phyloP scores from a whole-genome alignment of 495 filamentous ascomycete species.

The Neurospora hispaniola region DNA sequence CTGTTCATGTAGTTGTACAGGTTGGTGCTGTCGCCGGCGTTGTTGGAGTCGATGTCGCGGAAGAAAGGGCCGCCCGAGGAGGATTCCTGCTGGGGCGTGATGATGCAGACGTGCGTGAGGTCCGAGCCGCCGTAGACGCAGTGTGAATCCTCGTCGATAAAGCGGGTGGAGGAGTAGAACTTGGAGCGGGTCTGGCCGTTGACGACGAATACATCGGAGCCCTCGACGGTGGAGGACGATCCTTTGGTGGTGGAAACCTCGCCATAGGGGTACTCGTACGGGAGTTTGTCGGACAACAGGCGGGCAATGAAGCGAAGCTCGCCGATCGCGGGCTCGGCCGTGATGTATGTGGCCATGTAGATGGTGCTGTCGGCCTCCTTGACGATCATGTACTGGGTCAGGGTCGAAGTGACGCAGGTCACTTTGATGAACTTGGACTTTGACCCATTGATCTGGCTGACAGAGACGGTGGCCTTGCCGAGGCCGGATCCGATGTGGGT shows the following conservation, averaged over 20 bases:
- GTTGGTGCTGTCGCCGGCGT: slow-evolving; percentile 44
- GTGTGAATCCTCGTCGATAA: slow-evolving; percentile 56
- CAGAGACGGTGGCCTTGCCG: slow-evolving; percentile 46
- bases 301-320: slow-evolving; percentile 57
- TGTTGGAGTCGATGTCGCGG: slow-evolving; percentile 57
- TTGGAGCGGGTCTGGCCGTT: slow-evolving; percentile 53
- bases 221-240: slow-evolving; percentile 43
- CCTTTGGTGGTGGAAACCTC: slow-evolving; percentile 39
- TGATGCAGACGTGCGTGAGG: slow-evolving; percentile 40
- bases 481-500: slow-evolving; percentile 53
- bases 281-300: slow-evolving; percentile 43
- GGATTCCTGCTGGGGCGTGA: slow-evolving; percentile 40
- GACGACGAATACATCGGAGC: slow-evolving; percentile 52
- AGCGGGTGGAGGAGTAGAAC: slow-evolving; percentile 56
- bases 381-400: slow-evolving; percentile 55
- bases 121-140: slow-evolving; percentile 42
- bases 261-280: slow-evolving; percentile 44
- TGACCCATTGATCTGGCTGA: slow-evolving; percentile 27
- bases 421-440: slow-evolving; percentile 45
- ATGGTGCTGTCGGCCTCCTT: slow-evolving; percentile 47
- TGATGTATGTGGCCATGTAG: slow-evolving; percentile 55
- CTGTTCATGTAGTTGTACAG: slow-evolving; percentile 65
- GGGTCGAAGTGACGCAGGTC: slow-evolving; percentile 46
- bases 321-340: slow-evolving; percentile 46
- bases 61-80: slow-evolving; percentile 50